These are phyloP conservation scores for Euphrasia confusa DNA, from an alignment of 257 asterid species.

Conservation along the genomic window DNA sequence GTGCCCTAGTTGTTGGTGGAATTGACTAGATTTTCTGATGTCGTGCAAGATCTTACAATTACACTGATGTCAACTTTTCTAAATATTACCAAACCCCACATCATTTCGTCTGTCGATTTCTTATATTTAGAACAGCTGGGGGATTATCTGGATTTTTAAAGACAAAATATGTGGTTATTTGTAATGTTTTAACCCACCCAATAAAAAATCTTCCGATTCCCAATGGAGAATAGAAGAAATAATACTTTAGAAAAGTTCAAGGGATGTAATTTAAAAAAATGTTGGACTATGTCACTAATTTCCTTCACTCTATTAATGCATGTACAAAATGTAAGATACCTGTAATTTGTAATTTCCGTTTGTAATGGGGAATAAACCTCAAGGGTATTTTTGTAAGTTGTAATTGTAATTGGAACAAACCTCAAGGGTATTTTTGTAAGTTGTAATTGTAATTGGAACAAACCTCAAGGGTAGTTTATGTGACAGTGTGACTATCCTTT, in stretches of 20 bases:
- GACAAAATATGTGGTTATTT: too few species aligned
- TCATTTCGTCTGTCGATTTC: background rate
- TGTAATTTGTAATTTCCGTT: too few species aligned
- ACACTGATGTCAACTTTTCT: background rate
- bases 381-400: background rate
- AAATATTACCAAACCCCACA: background rate
- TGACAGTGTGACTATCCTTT: background rate
- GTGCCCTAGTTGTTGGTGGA: background rate
- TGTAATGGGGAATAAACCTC: background rate
- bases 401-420: background rate
- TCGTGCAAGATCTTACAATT: background rate
- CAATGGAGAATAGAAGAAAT: too few species aligned
- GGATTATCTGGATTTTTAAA: too few species aligned
- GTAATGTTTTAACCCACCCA: too few species aligned
- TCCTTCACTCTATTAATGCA: too few species aligned
- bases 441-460: background rate
- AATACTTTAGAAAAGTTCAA: too few species aligned
- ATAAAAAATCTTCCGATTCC: too few species aligned
- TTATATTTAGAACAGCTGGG: too few species aligned
- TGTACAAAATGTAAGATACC: too few species aligned
- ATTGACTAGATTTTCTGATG: background rate
- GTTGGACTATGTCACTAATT: too few species aligned
- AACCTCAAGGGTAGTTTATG: background rate
- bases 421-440: background rate
- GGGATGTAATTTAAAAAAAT: too few species aligned